Base-by-base conservation (phyloP, 257 asterid species). In the Penstemon barbatus region DNA sequence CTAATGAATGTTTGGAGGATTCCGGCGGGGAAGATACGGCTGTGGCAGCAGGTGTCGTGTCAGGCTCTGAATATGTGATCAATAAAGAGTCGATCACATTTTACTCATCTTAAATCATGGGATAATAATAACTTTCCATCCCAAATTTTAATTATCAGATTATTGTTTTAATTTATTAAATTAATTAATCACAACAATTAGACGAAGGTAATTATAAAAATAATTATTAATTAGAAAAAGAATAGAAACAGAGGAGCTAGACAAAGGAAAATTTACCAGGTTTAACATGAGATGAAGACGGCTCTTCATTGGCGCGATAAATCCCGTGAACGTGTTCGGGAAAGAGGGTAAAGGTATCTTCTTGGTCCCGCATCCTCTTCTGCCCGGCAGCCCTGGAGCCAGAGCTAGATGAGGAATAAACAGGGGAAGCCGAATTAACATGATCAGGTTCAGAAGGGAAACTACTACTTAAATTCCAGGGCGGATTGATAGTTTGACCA, bases 391-490 rank as follows among this genome's bases (percentile, higher is more conserved):
- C 79, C 86, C 80, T 76, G 2, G 94, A 86, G 1, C 95, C 95
- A 11, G 95, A 84, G 77, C 94, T 86, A 18, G 94, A 91, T 38
- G 91, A 79, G 4, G 93, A 81, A 25, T 85, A 84, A 66, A 81
- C 80, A 10, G 92, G 78, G 39, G 94, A 64, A 3, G 95, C 87
- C 5, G 90, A 80, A 71, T 74, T 80, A 3, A 9, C 67, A 74
- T 11, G 38, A 15, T 25, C 33, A 25, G 33, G 2, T 25, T 25
- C 33, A 25, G 33, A 25, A 25, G 33, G 33, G 33, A 25, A 25
- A 15, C 18, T 15, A 15, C 18, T 15, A 15, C 18, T 15, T 15
- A 15, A 15, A 25, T 25, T 25, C 33, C 33, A 69, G 25, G 74
- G 56, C 70, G 7, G 71, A 25, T 25, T 25, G 33, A 75, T 65